Evolutionary conservation across 2,329 filamentous ascomycete species (phyloP), one percentile per base, ranked within the genome.

Genomic region (Hansfordia pulvinata): DNA sequence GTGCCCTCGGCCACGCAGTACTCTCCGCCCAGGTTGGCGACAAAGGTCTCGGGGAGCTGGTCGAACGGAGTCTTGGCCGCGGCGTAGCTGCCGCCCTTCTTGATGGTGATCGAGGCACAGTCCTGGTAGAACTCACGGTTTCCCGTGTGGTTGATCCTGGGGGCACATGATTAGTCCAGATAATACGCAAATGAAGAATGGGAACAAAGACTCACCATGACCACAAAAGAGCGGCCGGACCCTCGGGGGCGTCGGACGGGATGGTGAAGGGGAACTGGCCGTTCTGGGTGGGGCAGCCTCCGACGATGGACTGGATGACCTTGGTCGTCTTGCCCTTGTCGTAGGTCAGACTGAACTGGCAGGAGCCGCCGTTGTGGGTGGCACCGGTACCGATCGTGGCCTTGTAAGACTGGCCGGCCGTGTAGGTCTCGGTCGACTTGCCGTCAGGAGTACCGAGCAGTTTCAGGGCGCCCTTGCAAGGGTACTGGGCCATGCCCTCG

Each of bases 121-220:
- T 84, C 83, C 76, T 84, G 84, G 64, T 90, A 90, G 69, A 80
- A 81, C 49, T 88, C 81, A 25, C 81, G 67, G 54, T 85, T 85
- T 15, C 81, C 80, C 20, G 78, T 52, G 36, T 72, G 58, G 59
- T 84, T 84, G 56, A 80, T 76, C n/a, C n/a, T n/a, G n/a, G n/a
- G n/a, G n/a, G n/a, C n/a, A n/a, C n/a, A n/a, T n/a, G n/a, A n/a
- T n/a, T n/a, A n/a, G n/a, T n/a, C n/a, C n/a, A n/a, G n/a, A n/a
- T n/a, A n/a, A n/a, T n/a, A n/a, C n/a, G n/a, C n/a, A n/a, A n/a
- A n/a, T n/a, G n/a, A n/a, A n/a, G n/a, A n/a, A n/a, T n/a, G n/a
- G n/a, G n/a, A n/a, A n/a, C n/a, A n/a, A n/a, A n/a, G n/a, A n/a
- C n/a, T n/a, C n/a, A n/a, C 76, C 76, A 82, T 15, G 71, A 73